Conservation (phyloP, 2,329 filamentous ascomycete species). For the Calonectria honghensis region DNA sequence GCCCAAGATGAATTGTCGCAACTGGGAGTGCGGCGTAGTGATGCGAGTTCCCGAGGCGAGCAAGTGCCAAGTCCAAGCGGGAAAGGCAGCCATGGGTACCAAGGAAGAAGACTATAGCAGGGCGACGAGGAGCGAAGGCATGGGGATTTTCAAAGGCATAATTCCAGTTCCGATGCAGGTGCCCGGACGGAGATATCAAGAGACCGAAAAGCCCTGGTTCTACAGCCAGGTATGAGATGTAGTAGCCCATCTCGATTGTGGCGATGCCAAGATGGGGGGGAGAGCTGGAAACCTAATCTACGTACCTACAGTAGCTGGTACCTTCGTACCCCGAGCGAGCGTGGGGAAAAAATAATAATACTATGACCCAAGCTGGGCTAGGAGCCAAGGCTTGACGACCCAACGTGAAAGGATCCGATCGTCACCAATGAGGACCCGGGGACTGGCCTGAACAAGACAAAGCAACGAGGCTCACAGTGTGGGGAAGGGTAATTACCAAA, state of each 20-base stretch:
- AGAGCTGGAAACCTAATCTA: slow-evolving; percentile 43
- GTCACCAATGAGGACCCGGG: slow-evolving; percentile 36
- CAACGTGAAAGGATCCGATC: slow-evolving; percentile 35
- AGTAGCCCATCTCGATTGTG: slow-evolving; percentile 52
- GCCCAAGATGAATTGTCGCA: slow-evolving; percentile 87
- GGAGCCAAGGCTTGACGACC: slow-evolving; percentile 32
- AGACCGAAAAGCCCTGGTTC: slow-evolving; percentile 65
- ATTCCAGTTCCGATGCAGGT: slow-evolving; percentile 79
- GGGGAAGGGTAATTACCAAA: slow-evolving; percentile 30
- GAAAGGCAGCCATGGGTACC: slow-evolving; percentile 37
- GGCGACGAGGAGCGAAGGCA: slow-evolving; percentile 40
- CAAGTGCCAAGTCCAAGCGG: slow-evolving; percentile 40
- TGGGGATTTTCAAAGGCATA: slow-evolving; percentile 69
- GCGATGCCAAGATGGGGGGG: slow-evolving; percentile 51
- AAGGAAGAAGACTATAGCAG: slow-evolving; percentile 24
- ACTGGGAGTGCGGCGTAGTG: slow-evolving; percentile 97
- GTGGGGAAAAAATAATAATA: slow-evolving; percentile 34
- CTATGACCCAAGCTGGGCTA: slow-evolving; percentile 23
- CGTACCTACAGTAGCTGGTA: slow-evolving; percentile 44
- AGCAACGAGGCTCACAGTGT: slow-evolving; percentile 33
- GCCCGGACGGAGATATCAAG: slow-evolving; percentile 72
- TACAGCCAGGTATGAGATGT: slow-evolving; percentile 56
- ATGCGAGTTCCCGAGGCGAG: slow-evolving; percentile 71
- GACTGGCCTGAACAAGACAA: slow-evolving; percentile 37
- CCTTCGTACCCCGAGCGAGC: slow-evolving; percentile 32